Percentiles rank a stretch among this genome's conserved stretches.
phyloP scores from a whole-genome alignment of 495 filamentous ascomycete genomes.

The Aspergillus sparsus region DNA sequence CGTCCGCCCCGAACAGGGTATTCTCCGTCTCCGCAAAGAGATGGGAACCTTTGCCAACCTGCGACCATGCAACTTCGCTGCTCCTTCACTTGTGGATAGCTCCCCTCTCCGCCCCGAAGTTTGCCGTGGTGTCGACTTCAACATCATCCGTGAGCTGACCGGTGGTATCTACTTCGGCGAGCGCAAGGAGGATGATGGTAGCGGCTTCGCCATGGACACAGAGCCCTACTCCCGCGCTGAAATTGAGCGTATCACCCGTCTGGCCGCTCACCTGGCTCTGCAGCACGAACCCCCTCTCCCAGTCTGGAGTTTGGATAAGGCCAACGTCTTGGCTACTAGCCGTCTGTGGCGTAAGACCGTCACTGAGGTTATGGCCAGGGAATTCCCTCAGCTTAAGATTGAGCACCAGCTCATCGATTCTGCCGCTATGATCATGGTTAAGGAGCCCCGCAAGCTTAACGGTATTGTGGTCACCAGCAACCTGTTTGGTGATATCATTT shows the following conservation, averaged over 20 bases:
- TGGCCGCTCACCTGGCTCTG: conserved; percentile 81
- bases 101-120: conserved; percentile 88
- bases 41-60: conserved; percentile 96
- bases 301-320: conserved; percentile 93
- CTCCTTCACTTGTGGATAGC: conserved; percentile 78
- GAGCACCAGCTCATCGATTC: conserved; percentile 93
- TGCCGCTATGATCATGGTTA: conserved; percentile 96
- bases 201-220: conserved; percentile 79
- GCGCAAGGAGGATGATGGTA: conserved; percentile 76
- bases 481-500: conserved; percentile 95
- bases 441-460: conserved; percentile 88
- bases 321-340: conserved; percentile 90
- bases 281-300: conserved; percentile 76
- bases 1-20: conserved; percentile 91
- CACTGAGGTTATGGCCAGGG: conserved; percentile 70
- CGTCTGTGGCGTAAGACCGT: conserved; percentile 90
- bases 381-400: conserved; percentile 85
- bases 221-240: conserved; percentile 86
- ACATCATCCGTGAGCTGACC: conserved; percentile 91
- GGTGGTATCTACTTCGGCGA: conserved; percentile 98
- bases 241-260: conserved; percentile 84
- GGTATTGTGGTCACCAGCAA: conserved; percentile 94
- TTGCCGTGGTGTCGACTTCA: conserved; percentile 88
- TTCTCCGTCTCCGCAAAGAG: conserved; percentile 91
- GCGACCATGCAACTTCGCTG: conserved; percentile 95